A percentile compares a stretch with the other conserved stretches of the same genome.
These are phyloP conservation scores for Sonneratia alba DNA, from an alignment of 345 rosid species.

Conservation along the genomic window DNA sequence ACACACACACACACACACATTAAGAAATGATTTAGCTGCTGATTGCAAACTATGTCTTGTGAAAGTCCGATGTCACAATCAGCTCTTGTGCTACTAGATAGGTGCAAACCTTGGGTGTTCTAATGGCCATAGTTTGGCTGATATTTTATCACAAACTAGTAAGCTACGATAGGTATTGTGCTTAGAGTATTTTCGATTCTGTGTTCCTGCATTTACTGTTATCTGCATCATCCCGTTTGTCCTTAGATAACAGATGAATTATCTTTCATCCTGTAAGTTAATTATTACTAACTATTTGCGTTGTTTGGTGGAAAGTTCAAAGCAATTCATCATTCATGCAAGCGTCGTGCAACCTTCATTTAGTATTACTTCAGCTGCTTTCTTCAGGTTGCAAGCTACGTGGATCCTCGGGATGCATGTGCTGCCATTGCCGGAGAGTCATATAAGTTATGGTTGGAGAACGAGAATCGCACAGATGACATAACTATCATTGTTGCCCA, in stretches of 20 bases:
- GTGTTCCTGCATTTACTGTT: not conserved
- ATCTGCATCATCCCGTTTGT: not conserved
- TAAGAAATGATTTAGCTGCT: not conserved
- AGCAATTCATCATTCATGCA: not conserved
- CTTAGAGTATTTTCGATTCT: not conserved
- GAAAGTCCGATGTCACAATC: too few species aligned
- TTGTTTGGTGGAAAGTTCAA: not conserved
- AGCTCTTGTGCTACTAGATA: too few species aligned
- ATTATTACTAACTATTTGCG: not conserved
- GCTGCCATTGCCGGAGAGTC: constrained; percentile 86
- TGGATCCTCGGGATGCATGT: constrained; percentile 90
- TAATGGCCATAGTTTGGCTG: not conserved
- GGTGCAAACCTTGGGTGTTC: not conserved
- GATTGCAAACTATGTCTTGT: not conserved
- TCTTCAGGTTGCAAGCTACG: constrained; percentile 51
- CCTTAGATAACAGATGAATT: not conserved
- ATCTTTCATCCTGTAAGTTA: not conserved
- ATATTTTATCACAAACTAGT: not conserved
- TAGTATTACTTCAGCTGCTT: not conserved
- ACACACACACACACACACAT: too few species aligned
- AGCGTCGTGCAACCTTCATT: not conserved
- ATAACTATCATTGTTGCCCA: constrained; percentile 86
- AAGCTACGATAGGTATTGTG: not conserved
- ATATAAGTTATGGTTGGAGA: constrained; percentile 79
- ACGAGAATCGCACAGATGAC: constrained; percentile 94